Conservation (phyloP, 768 basidiomycete genomes). For the Rhizopogon vulgaris region DNA sequence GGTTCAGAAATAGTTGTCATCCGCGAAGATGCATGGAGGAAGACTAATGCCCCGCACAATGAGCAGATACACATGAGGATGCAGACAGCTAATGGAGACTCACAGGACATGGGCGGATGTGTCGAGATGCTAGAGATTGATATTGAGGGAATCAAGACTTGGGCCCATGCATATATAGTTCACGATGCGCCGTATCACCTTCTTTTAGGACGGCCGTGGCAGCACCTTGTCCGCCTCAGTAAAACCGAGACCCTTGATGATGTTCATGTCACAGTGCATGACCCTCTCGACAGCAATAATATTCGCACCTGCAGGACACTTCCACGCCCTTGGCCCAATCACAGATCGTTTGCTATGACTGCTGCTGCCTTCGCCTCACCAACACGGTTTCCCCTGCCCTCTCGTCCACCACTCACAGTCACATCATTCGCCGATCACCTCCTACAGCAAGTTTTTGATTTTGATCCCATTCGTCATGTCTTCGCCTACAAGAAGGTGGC, state of each 20-base stretch:
- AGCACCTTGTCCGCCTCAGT: conserved; percentile 7
- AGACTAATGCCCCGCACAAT: conserved; percentile 11
- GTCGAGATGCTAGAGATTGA: conserved; percentile 7
- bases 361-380: neutral
- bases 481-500: conserved; percentile 29
- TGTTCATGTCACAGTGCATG: neutral
- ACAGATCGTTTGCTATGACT: neutral
- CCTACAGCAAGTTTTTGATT: neutral
- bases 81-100: conserved; percentile 15
- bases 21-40: conserved; percentile 9
- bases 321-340: neutral
- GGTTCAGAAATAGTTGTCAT: conserved; percentile 22
- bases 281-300: neutral
- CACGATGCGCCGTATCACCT: conserved; percentile 13
- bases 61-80: conserved; percentile 12
- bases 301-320: neutral
- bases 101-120: conserved; percentile 1
- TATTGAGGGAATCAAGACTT: conserved; percentile 14
- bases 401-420: neutral
- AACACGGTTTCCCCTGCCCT: neutral
- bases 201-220: conserved; percentile 18
- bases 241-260: conserved; percentile 7
- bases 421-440: neutral
- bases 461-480: neutral
- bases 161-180: conserved; percentile 18